Evolutionary conservation across 139 green algal genomes (phyloP), one percentile per base, ranked within the genome.

Genomic region (Mesostigma viride): DNA sequence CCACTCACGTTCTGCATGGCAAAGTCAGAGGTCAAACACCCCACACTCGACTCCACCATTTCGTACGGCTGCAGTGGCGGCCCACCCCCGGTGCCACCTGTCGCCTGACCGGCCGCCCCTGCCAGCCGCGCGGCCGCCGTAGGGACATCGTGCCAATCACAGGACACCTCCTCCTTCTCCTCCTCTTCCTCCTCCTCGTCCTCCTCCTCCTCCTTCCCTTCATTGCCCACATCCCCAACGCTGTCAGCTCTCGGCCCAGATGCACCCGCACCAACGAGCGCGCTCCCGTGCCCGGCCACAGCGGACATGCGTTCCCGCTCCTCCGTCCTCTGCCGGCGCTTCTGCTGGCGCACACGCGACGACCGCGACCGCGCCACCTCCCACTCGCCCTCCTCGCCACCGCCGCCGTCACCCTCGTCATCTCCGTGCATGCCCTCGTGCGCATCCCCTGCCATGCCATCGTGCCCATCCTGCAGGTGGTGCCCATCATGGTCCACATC

Each of bases 1-100:
- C n/a, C n/a, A n/a, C n/a, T n/a, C 68, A 97, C 91, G 70, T 97
- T 97, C 81, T 97, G 91, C 91, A 97, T 97, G 1, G 91, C 82
- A 69, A 91, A 97, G 70, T 97, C 91, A 1, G 78, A 89, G 11
- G 91, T 97, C 17, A 95, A 64, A 33, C 26, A 75, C 31, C 76
- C 72, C 30, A 96, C 78, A n/a, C 51, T 70, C 46, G 68, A 83
- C 36, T 77, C 33, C 20, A 17, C 35, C 40, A 36, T 24, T n/a
- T n/a, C n/a, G n/a, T n/a, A n/a, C n/a, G n/a, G n/a, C n/a, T n/a
- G n/a, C n/a, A n/a, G n/a, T n/a, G n/a, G n/a, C n/a, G n/a, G n/a
- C n/a, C n/a, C n/a, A n/a, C n/a, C n/a, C n/a, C n/a, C n/a, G n/a
- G n/a, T n/a, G n/a, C n/a, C n/a, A n/a, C n/a, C n/a, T n/a, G n/a